phyloP scores from a whole-genome alignment of 129 eudicot species.

The Pittosporum tobira region DNA sequence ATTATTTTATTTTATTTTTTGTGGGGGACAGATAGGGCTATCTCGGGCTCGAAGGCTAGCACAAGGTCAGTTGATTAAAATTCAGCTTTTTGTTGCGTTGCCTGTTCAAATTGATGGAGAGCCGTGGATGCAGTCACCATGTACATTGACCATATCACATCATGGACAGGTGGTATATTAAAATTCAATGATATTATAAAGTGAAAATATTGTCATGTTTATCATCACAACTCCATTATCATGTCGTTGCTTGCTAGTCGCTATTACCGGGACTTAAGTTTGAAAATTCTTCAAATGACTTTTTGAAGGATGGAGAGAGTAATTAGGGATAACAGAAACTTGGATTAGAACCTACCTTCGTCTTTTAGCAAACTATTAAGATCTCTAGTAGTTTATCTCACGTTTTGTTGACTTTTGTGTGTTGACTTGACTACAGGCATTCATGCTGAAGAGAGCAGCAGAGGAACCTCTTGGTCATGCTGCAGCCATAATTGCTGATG shows the following conservation, averaged over 20 bases:
- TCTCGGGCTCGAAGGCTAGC: slow-evolving; percentile 96
- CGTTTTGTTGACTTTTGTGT: no score
- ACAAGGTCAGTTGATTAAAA: slow-evolving; percentile 77
- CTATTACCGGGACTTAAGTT: no score
- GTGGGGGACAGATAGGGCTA: slow-evolving; percentile 64
- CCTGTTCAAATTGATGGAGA: slow-evolving; percentile 99
- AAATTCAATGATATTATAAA: not conserved
- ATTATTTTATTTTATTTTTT: no score
- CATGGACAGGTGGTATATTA: slow-evolving; percentile 80
- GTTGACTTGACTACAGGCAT: slow-evolving; percentile 44
- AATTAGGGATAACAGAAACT: no score
- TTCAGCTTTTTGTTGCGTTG: slow-evolving; percentile 77
- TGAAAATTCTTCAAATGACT: no score
- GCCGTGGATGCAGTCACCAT: slow-evolving; percentile 92
- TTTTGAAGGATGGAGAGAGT: no score
- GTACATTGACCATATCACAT: slow-evolving; percentile 82
- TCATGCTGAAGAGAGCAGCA: slow-evolving; percentile 82
- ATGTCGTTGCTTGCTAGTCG: no score
- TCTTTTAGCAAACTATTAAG: no score
- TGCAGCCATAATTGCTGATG: slow-evolving; percentile 85
- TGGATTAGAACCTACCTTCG: not conserved
- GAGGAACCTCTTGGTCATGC: slow-evolving; percentile 99
- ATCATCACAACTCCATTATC: no score
- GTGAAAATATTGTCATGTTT: no score
- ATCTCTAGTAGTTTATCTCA: no score